Base-by-base conservation (phyloP, 2,329 filamentous ascomycete genomes). In the Raffaelea albimanens region DNA sequence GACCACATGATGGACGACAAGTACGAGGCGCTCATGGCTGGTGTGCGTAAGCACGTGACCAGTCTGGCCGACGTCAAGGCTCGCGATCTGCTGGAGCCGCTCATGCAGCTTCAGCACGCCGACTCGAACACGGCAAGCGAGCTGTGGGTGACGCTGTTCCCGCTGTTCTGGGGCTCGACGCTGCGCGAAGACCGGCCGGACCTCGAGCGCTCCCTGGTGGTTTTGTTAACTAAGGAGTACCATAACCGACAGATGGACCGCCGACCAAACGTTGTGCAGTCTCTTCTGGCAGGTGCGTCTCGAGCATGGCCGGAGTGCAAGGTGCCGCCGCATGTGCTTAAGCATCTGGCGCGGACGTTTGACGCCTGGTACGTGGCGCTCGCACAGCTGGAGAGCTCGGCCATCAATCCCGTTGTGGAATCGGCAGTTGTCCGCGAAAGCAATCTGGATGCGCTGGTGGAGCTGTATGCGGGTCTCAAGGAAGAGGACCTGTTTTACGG, bases 401-500 rank as follows among this genome's bases (percentile, higher is more conserved):
- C 88, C 9, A 83, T 95, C 59, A 82, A 82, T 45, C 90, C 93
- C 0, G 78, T 89, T 46, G 80, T 89, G 38, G 90, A 97, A 57
- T 95, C 90, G 1, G 71, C 86, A 2, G 81, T 79, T 40, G 85
- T 95, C 19, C 78, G 89, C 29, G 94, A 98, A 63, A 97, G 91
- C 67, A 97, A 94, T 55, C 76, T 97, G 5, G 93, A 99, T 65
- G 93, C 93, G 0, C 70, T 99, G n/a, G 82, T 95, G 9, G 91
- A 97, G 59, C 73, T 97, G 3, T 98, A 98, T 60, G 82, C 89
- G 5, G 82, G 83, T 1, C 70, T 99, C 14, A 87, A 95, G 59
- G 94, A 99, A 63, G 90, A 97, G 44, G 93, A 99, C 61, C 73
- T 98, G 43, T 99, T 97, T 64, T 97, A 98, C 55, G 93, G 93